Base-by-base conservation (phyloP, 352 stramenopile species). In the Blastocystis sp. region DNA sequence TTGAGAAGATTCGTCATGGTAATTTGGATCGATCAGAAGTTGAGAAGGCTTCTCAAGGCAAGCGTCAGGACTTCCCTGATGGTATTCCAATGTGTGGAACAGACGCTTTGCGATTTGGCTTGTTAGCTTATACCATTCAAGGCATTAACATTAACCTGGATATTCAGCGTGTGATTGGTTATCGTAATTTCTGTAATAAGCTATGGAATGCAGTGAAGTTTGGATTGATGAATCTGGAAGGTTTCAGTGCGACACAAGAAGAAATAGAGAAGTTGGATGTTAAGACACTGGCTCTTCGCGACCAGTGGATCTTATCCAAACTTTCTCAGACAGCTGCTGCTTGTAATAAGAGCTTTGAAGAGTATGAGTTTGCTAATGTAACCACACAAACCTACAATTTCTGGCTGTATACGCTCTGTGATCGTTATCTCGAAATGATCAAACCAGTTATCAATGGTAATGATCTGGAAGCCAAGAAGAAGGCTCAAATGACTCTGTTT, bases 141-240 rank as follows among this genome's bases (percentile, higher is more conserved):
- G 89, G 94, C 59, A 93, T 96, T 57, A 96, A 99, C 90, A 97
- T 99, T 87, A 99, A 99, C 90, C 90, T 99, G 75, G 97, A 99
- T 90, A 98, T 99, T 89, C 97, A 98, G 78, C 93, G 96, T 81
- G 92, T 99, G 24, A 95, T 99, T 57, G 95, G 94, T 37, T 98
- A 99, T 90, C 93, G 97, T 78, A 96, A 98, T 90, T 99, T 99
- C 90, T 99, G 97, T 88, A 99, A 99, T 93, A 99, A 99, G 90
- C 92, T 99, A 35, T 99, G 97, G 97, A 98, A 99, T 90, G 96
- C 95, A 6, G 97, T 95, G 69, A 94, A 94, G 63, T 99, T 99
- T 90, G 95, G 95, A 58, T 93, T 99, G 88, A 94, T 94, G 46
- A 97, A 98, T 91, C 91, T 99, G 16, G 91, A 90, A 51, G 95